Base-by-base conservation (phyloP, 2,329 filamentous ascomycete genomes). In the Raffaelea arxii region DNA sequence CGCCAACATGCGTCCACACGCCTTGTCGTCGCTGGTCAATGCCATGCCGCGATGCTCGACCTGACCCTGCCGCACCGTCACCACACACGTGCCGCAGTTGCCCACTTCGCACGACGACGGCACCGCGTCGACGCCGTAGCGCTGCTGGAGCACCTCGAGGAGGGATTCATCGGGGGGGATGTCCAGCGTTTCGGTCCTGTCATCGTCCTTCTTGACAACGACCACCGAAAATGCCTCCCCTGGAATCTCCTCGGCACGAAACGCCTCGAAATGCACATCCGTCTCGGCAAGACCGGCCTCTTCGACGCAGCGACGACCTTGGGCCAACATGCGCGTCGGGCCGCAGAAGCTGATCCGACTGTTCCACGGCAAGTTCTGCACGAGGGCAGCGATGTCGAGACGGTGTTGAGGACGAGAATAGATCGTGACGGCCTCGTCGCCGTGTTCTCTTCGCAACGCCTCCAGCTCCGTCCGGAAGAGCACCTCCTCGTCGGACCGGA, bases 311-410 rank as follows among this genome's bases (percentile, higher is more conserved):
- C 53, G 54, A 19, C 56, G 57, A 0, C 74, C 70, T 38, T 70
- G 72, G 6, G 75, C 68, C 65, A 81, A 76, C 62, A 84, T 69
- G 7, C 72, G 65, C 9, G 57, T 53, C 0, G 80, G 78, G 0
- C 80, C 80, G 56, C 79, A 84, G 22, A 76, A 71, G 56, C 81
- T 83, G 4, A 83, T 60, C 44, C 75, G 72, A 10, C 72, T 72
- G 53, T 76, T 78, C 69, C 70, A 74, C 5, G 66, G 62, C 44
- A 74, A 61, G 0, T 52, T 57, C 2, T 59, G 56, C 10, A 82
- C 58, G 21, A 83, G 67, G 0, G 53, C 46, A 0, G 48, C 30
- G 4, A 83, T 62, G 51, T 80, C 64, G 60, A 83, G 69, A 11
- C 76, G 65, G 52, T 76, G 57, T 21, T 65, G 58, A 0, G 67